A percentile compares a stretch with the other conserved stretches of the same genome.
These are phyloP conservation scores for Cordyceps farinosa DNA, from an alignment of 2,329 filamentous ascomycete genomes.

Conservation along the genomic window DNA sequence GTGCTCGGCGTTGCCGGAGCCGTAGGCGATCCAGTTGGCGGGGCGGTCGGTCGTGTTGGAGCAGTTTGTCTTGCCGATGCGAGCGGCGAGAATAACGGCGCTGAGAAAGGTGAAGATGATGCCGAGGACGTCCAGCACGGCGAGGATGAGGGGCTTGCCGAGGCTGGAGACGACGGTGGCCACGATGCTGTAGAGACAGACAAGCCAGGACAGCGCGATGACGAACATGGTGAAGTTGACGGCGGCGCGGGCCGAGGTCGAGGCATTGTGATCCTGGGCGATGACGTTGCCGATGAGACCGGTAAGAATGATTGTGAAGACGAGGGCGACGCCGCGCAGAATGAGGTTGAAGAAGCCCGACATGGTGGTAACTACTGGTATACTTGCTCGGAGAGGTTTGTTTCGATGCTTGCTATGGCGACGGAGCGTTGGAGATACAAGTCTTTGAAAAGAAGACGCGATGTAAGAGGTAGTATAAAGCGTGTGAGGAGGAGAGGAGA, in stretches of 20 bases:
- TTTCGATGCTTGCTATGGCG: not conserved
- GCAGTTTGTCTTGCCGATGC: constrained; percentile 67
- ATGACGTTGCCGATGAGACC: constrained; percentile 58
- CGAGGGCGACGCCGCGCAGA: constrained; percentile 47
- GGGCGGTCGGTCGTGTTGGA: constrained; percentile 40
- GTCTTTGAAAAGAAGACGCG: no score
- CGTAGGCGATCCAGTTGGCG: constrained; percentile 58
- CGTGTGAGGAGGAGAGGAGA: not conserved
- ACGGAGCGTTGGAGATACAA: not conserved
- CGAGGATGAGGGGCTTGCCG: constrained; percentile 48
- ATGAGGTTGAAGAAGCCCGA: constrained; percentile 41
- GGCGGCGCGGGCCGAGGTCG: constrained; percentile 41
- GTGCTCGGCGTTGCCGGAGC: constrained; percentile 55
- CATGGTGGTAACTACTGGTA: constrained; percentile 23
- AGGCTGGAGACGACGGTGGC: constrained; percentile 52
- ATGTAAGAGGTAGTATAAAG: not conserved
- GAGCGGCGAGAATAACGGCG: constrained; percentile 67
- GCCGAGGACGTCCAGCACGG: constrained; percentile 56
- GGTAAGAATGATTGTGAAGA: constrained; percentile 51
- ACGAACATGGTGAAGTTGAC: constrained; percentile 69
- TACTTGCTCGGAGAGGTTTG: not conserved
- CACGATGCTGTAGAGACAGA: constrained; percentile 59
- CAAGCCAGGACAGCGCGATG: constrained; percentile 61
- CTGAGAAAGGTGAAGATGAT: constrained; percentile 67
- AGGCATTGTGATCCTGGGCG: constrained; percentile 44